phyloP scores from a whole-genome alignment of 305 asterid genomes.

The Striga hermonthica region DNA sequence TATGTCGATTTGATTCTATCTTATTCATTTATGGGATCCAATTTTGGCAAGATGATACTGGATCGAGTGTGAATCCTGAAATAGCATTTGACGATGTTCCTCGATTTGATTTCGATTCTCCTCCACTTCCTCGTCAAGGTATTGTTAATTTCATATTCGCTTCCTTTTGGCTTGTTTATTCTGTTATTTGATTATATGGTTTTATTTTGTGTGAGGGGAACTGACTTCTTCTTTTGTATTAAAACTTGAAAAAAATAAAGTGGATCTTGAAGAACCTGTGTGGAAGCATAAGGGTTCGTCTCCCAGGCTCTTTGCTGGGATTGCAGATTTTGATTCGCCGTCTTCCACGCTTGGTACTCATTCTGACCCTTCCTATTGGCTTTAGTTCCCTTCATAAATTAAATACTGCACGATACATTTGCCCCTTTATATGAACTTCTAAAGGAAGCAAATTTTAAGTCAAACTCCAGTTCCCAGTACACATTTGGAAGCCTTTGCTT shows the following conservation, averaged over 20 bases:
- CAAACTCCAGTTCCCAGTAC: neutral
- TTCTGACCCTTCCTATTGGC: slow-evolving; percentile 9
- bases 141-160: slow-evolving; percentile 9
- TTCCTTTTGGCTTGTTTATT: neutral
- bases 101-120: slow-evolving; percentile 41
- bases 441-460: slow-evolving; percentile 21
- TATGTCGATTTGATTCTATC: neutral
- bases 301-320: slow-evolving; percentile 41
- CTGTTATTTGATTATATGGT: neutral
- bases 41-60: slow-evolving; percentile 22
- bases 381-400: slow-evolving; percentile 4
- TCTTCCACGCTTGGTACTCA: slow-evolving; percentile 43
- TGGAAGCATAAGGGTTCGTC: slow-evolving; percentile 35
- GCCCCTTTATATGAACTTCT: slow-evolving; percentile 13
- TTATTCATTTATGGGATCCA: slow-evolving; percentile 9
- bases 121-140: slow-evolving; percentile 43
- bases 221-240: slow-evolving; percentile 22
- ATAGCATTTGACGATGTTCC: slow-evolving; percentile 39
- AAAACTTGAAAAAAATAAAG: slow-evolving; percentile 29
- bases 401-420: slow-evolving; percentile 1
- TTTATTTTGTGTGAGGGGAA: neutral
- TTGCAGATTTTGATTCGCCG: slow-evolving; percentile 50
- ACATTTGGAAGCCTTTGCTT: slow-evolving; percentile 7
- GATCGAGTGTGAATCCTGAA: slow-evolving; percentile 28
- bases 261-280: slow-evolving; percentile 27